Conservation (phyloP, 768 basidiomycete genomes). For the Hortiboletus flavorubellus region DNA sequence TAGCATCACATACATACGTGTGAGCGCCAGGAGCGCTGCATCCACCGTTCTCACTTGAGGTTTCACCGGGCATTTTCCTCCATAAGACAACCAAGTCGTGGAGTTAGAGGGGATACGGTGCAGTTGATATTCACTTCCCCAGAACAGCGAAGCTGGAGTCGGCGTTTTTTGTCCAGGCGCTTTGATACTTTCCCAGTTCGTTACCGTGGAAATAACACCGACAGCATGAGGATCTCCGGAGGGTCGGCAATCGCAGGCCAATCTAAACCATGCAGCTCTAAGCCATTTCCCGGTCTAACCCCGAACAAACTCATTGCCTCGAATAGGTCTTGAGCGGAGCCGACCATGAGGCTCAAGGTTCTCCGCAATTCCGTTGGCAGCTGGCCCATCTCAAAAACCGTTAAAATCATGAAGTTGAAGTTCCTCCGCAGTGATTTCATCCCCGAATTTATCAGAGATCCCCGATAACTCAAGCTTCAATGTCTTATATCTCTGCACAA, state of each 20-base stretch:
- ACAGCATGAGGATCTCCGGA: not conserved
- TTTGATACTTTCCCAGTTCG: not conserved
- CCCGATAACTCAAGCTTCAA: not conserved
- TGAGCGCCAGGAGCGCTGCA: not conserved
- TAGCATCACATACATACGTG: not conserved
- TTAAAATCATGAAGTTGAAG: not conserved
- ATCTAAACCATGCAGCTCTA: not conserved
- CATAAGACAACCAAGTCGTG: not conserved
- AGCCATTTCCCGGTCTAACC: conserved; percentile 19
- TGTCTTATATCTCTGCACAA: conserved; percentile 35
- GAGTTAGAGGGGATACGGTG: conserved; percentile 20
- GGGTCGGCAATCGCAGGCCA: not conserved
- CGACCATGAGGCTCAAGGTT: conserved; percentile 3
- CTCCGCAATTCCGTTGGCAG: conserved; percentile 14
- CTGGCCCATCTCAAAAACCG: conserved; percentile 9
- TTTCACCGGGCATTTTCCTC: not conserved
- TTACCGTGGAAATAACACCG: not conserved
- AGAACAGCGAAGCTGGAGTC: not conserved
- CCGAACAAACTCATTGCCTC: conserved; percentile 1
- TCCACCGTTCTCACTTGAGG: not conserved
- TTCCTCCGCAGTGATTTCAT: not conserved
- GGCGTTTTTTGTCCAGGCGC: not conserved
- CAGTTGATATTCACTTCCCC: not conserved
- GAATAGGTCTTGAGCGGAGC: not conserved
- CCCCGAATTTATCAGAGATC: not conserved